Conservation (phyloP, 2,329 filamentous ascomycete genomes). For the Penicillium sumatraense region DNA sequence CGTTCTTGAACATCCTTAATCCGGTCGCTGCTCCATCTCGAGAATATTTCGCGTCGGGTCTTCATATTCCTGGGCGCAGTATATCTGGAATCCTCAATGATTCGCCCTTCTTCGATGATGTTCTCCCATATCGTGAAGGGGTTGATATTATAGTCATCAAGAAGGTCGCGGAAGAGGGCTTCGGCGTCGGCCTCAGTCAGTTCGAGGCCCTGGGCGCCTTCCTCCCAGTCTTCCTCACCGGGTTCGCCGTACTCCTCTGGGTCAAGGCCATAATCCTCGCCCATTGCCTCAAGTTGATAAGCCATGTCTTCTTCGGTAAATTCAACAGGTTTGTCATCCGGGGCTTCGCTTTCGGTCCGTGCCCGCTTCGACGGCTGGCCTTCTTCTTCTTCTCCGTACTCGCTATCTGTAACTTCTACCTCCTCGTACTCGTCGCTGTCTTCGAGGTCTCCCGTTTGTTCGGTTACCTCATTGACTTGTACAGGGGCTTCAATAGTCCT, state of each 20-base stretch:
- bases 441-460: constrained; percentile 46
- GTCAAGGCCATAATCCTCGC: constrained; percentile 78
- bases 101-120: constrained; percentile 76
- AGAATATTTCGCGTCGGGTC: constrained; percentile 78
- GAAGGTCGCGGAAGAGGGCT: constrained; percentile 80
- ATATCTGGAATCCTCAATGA: constrained; percentile 87
- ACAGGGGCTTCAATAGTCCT: neutral
- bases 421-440: constrained; percentile 78
- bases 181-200: constrained; percentile 77
- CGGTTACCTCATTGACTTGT: constrained; percentile 19
- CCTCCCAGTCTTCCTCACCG: constrained; percentile 64
- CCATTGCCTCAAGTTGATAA: constrained; percentile 88
- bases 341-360: constrained; percentile 58
- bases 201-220: constrained; percentile 71
- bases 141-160: constrained; percentile 80
- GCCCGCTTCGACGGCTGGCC: constrained; percentile 57
- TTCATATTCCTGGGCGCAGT: constrained; percentile 81
- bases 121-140: constrained; percentile 94
- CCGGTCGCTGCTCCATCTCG: constrained; percentile 78
- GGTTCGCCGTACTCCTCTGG: constrained; percentile 74
- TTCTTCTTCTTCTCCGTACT: constrained; percentile 54
- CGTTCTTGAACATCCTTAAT: constrained; percentile 74
- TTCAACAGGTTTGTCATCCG: constrained; percentile 63
- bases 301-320: constrained; percentile 95
- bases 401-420: constrained; percentile 70